phyloP scores from a whole-genome alignment of 495 filamentous ascomycete species.

The Xylaria intraflava region DNA sequence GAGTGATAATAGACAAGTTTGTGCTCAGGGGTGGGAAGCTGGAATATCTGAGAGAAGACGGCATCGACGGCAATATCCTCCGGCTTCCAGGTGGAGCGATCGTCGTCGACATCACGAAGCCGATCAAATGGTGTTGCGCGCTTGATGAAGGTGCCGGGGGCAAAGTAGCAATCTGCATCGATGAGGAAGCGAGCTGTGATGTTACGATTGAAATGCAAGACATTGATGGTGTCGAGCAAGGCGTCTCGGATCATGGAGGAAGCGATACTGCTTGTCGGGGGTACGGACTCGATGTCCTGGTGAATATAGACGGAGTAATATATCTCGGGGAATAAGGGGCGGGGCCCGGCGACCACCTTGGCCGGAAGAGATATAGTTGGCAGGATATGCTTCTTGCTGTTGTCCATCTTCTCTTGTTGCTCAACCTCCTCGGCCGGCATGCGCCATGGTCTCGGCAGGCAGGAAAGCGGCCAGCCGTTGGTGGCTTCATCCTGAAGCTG shows the following conservation, averaged over 20 bases:
- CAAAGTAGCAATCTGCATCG: slow-evolving; percentile 91
- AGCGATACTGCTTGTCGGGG: slow-evolving; percentile 64
- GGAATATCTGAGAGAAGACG: slow-evolving; percentile 89
- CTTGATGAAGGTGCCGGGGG: slow-evolving; percentile 80
- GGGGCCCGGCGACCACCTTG: slow-evolving; percentile 64
- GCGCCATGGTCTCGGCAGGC: slow-evolving; percentile 80
- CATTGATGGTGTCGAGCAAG: slow-evolving; percentile 88
- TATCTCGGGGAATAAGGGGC: slow-evolving; percentile 80
- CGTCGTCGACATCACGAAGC: slow-evolving; percentile 63
- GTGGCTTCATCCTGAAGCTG: slow-evolving; percentile 69
- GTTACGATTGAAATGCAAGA: slow-evolving; percentile 86
- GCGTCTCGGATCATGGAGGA: slow-evolving; percentile 77
- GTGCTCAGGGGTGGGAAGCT: slow-evolving; percentile 80
- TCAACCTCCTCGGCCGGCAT: slow-evolving; percentile 45
- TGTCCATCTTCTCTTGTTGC: slow-evolving; percentile 48
- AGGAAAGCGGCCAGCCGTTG: slow-evolving; percentile 66
- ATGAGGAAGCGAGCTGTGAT: slow-evolving; percentile 82
- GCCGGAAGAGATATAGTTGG: slow-evolving; percentile 68
- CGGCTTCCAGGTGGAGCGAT: slow-evolving; percentile 85
- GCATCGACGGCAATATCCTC: slow-evolving; percentile 97
- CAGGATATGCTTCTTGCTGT: slow-evolving; percentile 64
- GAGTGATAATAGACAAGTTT: slow-evolving; percentile 96
- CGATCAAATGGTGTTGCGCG: slow-evolving; percentile 87
- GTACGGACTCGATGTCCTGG: slow-evolving; percentile 90
- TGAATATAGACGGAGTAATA: slow-evolving; percentile 87